These are phyloP conservation scores for Penicillium arizonense DNA, from an alignment of 495 filamentous ascomycete genomes.

Conservation along the genomic window DNA sequence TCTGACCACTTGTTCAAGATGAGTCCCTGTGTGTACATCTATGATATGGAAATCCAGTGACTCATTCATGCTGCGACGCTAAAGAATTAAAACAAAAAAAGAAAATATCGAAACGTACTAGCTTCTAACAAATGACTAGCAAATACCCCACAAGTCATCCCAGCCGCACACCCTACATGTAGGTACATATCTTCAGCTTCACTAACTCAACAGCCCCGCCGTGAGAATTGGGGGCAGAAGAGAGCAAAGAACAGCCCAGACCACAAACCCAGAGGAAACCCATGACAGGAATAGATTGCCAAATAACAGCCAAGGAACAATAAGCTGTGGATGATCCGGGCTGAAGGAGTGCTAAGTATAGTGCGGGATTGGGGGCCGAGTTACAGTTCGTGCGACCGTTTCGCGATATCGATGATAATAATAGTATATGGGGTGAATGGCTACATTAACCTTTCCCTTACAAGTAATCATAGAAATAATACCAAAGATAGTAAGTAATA, in stretches of 20 bases:
- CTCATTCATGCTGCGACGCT: background rate
- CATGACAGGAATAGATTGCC: background rate
- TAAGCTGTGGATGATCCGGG: background rate
- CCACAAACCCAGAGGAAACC: background rate
- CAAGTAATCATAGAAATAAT: too few species aligned
- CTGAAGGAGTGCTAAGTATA: slow-evolving; percentile 3
- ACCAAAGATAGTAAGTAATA: too few species aligned
- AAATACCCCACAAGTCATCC: background rate
- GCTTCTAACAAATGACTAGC: background rate
- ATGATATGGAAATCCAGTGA: background rate
- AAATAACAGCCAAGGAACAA: too few species aligned
- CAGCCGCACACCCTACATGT: background rate
- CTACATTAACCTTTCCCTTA: background rate
- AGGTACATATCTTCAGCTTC: background rate
- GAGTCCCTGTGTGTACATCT: background rate
- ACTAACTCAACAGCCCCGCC: background rate
- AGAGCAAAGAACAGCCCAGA: background rate
- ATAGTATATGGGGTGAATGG: background rate
- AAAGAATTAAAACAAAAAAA: background rate
- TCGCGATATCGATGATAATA: background rate
- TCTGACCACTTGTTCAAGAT: background rate
- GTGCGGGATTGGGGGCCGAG: background rate
- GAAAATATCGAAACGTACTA: background rate
- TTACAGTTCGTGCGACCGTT: background rate
- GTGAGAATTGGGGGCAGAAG: background rate